Evolutionary conservation across 2,329 filamentous ascomycete genomes (phyloP).

Genomic region (Fusarium transvaalense): DNA sequence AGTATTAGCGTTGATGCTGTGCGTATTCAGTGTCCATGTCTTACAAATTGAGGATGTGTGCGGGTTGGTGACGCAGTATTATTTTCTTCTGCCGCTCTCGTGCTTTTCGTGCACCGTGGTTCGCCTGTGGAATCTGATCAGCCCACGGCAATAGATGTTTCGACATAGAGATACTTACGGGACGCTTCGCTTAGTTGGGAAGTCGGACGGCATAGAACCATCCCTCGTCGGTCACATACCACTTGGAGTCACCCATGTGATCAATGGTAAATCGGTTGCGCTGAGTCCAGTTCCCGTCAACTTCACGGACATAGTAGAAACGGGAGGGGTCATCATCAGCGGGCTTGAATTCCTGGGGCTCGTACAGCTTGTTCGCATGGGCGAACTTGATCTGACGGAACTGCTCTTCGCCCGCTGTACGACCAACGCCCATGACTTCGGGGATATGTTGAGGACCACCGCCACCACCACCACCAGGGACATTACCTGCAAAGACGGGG

Average conservation of each 20-base stretch:
- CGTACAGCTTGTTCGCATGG: constrained; percentile 63
- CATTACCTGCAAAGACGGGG: constrained; percentile 59
- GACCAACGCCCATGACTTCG: constrained; percentile 66
- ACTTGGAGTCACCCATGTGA: constrained; percentile 66
- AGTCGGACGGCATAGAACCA: constrained; percentile 72
- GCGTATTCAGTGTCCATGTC: background rate
- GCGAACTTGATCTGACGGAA: constrained; percentile 63
- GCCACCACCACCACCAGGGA: constrained; percentile 38
- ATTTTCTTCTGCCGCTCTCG: constrained; percentile 11
- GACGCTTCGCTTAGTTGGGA: constrained; percentile 50
- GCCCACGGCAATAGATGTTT: background rate
- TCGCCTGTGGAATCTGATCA: constrained; percentile 23
- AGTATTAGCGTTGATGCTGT: background rate
- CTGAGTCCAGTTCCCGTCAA: constrained; percentile 71
- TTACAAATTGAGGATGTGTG: constrained; percentile 13
- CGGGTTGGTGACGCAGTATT: background rate
- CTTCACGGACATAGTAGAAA: constrained; percentile 72
- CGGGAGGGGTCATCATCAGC: constrained; percentile 70
- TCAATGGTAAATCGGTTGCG: constrained; percentile 72
- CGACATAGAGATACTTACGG: constrained; percentile 15
- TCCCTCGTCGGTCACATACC: constrained; percentile 70
- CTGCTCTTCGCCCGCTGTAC: constrained; percentile 62
- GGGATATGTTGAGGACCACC: constrained; percentile 50
- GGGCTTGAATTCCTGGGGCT: constrained; percentile 73
- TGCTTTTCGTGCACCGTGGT: constrained; percentile 2